These are phyloP conservation scores for Rhodotorula sp. DNA, from an alignment of 1,284 basidiomycete genomes.

Conservation along the genomic window DNA sequence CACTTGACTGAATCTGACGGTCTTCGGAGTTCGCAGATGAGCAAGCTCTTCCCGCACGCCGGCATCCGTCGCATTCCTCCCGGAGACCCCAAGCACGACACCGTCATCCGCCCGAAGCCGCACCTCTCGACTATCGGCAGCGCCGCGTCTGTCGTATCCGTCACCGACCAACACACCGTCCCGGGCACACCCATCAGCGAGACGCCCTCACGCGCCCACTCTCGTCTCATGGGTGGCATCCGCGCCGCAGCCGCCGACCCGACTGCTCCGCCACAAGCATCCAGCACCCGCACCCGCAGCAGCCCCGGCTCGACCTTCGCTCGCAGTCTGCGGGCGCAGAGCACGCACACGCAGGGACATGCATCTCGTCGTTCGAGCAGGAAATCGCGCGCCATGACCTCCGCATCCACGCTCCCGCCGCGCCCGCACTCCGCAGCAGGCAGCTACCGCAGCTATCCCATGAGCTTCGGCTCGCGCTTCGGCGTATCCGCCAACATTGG, in stretches of 20 bases:
- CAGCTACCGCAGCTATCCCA: slow-evolving; percentile 14
- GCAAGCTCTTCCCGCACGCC: slow-evolving; percentile 36
- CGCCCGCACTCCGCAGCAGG: slow-evolving; percentile 14
- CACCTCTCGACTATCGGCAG: slow-evolving; percentile 12
- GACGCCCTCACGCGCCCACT: not conserved
- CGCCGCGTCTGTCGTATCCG: slow-evolving; percentile 15
- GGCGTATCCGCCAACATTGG: slow-evolving; percentile 20
- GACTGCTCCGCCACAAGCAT: not conserved
- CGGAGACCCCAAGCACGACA: slow-evolving; percentile 31
- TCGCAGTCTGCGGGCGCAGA: slow-evolving; percentile 25
- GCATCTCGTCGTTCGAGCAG: slow-evolving; percentile 1
- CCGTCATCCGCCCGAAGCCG: slow-evolving; percentile 20
- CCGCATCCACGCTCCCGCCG: slow-evolving; percentile 1
- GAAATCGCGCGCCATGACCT: slow-evolving; percentile 11
- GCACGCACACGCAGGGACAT: slow-evolving; percentile 5
- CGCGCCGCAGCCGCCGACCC: slow-evolving; percentile 23
- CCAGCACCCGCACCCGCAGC: slow-evolving; percentile 6
- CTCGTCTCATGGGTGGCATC: slow-evolving; percentile 15
- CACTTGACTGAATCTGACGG: no score
- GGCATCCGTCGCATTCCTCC: slow-evolving; percentile 34
- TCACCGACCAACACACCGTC: not conserved
- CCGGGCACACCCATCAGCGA: not conserved
- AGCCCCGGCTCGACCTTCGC: slow-evolving; percentile 20
- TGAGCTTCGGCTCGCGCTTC: slow-evolving; percentile 14
- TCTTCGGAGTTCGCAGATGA: not conserved